phyloP scores from a whole-genome alignment of 257 asterid genomes.

The Penstemon davidsonii region DNA sequence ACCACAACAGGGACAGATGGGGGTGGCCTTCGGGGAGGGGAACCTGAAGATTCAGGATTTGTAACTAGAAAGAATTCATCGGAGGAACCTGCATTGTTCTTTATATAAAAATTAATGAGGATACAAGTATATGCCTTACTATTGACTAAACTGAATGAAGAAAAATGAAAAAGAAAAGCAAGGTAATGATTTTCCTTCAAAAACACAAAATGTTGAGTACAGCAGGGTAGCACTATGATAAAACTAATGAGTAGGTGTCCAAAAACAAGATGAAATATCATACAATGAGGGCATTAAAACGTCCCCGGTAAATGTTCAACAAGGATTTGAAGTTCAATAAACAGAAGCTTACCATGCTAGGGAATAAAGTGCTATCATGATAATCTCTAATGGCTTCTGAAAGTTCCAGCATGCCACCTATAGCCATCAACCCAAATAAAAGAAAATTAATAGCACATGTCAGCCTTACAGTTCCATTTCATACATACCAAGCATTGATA shows the following conservation, averaged over 20 bases:
- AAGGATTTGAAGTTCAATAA: conserved; percentile 22
- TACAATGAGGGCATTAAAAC: neutral
- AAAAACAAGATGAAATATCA: neutral
- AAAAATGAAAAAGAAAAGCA: conserved; percentile 13
- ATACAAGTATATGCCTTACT: neutral
- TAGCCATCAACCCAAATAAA: conserved; percentile 26
- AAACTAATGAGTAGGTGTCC: neutral
- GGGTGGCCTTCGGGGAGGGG: conserved; percentile 89
- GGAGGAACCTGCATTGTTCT: conserved; percentile 83
- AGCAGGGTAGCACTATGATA: neutral
- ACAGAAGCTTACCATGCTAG: conserved; percentile 68
- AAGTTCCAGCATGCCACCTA: conserved; percentile 88
- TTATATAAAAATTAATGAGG: conserved; percentile 24
- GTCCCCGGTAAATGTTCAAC: conserved; percentile 10
- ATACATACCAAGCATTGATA: neutral
- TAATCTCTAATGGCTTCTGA: conserved; percentile 94
- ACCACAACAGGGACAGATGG: conserved; percentile 57
- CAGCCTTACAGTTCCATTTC: conserved; percentile 15
- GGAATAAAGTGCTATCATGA: conserved; percentile 79
- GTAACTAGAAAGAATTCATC: conserved; percentile 90
- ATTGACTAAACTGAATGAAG: conserved; percentile 13
- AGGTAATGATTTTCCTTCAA: conserved; percentile 14
- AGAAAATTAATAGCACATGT: conserved; percentile 21
- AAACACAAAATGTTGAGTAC: conserved; percentile 1
- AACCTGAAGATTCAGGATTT: conserved; percentile 71